Conservation (phyloP, 371 early-diverging fungal genomes). For the Encephalitozoon cuniculi region DNA sequence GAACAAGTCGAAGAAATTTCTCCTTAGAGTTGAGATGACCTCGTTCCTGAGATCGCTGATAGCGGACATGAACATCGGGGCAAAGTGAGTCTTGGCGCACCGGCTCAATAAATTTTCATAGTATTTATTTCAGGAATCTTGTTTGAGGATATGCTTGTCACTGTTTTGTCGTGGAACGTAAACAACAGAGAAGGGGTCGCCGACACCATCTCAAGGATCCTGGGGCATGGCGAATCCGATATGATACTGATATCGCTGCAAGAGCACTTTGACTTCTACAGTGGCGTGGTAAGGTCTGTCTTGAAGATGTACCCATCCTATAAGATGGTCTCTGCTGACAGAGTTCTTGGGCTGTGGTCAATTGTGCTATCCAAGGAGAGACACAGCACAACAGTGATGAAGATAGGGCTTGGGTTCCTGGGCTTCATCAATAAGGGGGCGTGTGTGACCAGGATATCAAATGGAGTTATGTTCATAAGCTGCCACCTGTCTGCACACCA, state of each 20-base stretch:
- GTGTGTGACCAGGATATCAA: slow-evolving; percentile 1
- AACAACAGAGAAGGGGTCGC: neutral
- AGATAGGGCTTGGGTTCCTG: slow-evolving; percentile 17
- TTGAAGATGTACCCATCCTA: neutral
- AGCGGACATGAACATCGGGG: slow-evolving; percentile 16
- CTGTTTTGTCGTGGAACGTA: slow-evolving; percentile 8
- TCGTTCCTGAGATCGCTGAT: slow-evolving; percentile 41
- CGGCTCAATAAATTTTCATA: neutral
- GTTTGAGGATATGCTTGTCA: neutral
- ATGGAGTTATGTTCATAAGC: slow-evolving; percentile 21
- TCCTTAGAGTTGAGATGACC: slow-evolving; percentile 55
- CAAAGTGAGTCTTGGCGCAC: neutral
- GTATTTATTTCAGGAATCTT: neutral
- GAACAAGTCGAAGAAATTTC: slow-evolving; percentile 56
- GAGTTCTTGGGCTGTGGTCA: neutral
- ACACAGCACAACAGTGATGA: neutral
- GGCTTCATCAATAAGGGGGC: slow-evolving; percentile 38
- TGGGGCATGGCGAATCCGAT: neutral
- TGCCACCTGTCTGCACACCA: slow-evolving; percentile 24
- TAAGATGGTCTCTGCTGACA: neutral
- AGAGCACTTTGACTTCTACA: neutral
- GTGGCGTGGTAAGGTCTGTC: neutral
- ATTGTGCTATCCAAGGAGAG: neutral
- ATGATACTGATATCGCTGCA: neutral
- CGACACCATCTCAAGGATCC: neutral